Base-by-base conservation (phyloP, 2,329 filamentous ascomycete genomes). In the Tolypocladium amazonense region DNA sequence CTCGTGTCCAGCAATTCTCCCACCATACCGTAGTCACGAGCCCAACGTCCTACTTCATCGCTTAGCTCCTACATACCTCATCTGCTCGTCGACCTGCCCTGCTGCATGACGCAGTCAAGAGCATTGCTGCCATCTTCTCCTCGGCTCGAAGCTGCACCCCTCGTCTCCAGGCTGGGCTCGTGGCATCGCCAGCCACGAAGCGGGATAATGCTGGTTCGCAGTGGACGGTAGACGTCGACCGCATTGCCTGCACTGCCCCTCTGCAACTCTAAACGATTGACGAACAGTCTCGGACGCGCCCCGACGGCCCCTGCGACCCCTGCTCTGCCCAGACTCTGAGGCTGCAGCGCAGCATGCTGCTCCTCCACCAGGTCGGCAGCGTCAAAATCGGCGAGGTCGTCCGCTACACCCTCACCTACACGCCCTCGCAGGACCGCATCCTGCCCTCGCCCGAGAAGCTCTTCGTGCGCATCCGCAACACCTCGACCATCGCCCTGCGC, bases 321-420 rank as follows among this genome's bases (percentile, higher is more conserved):
- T 30, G 15, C 25, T 18, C 27, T 35, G 27, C 15, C 50, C 27
- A n/a, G 27, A 14, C 50, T 14, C 30, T 14, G 50, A 53, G 50
- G 9, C 50, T 2, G 41, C 47, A 23, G 30, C 27, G 33, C 57
- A 65, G 56, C 38, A 97, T 97, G 94, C 81, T 97, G 65, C 85
- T 97, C 71, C 79, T 96, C 62, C 90, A 97, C 75, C 94, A 97
- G 76, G 82, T 88, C 64, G 94, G 94, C 70, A 90, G 84, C 76
- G 88, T 97, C 72, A 96, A 93, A 75, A 89, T 97, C 65, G 94
- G 94, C 71, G 92, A 97, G 77, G 88, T 97, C 45, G 86, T 97
- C 64, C 88, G 94, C 77, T 96, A 87, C 70, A 96, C 90, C 11
- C 79, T 97, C 65, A 97, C 92, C 56, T 99, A 99, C 75, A 94